Base-by-base conservation (phyloP, 1,284 basidiomycete species). In the Malassezia psittaci region DNA sequence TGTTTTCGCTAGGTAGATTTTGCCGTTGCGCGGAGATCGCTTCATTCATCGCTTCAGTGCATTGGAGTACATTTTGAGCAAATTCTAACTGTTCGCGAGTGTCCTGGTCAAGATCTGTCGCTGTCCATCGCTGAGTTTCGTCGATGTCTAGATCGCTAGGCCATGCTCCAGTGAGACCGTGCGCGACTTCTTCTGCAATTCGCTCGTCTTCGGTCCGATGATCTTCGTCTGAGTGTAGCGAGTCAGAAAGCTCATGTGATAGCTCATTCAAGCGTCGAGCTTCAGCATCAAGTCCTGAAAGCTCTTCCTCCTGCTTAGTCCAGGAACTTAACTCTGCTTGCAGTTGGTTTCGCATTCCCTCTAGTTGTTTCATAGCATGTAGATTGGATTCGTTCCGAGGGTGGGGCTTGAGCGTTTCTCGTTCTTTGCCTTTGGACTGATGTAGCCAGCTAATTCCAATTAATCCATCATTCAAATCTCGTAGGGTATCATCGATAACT, bases 391-490 rank as follows among this genome's bases (percentile, higher is more conserved):
- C 54, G 51, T 69, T 69, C 4, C 62, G 58, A 6, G 67, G 67
- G 59, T 69, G 66, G 16, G 64, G 64, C 38, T 62, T 57, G 32
- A 61, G 34, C 18, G 48, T 37, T 32, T 32, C 21, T 7, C 11
- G 15, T 19, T 56, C 51, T 12, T 38, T 40, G 4, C 52, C 52
- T 7, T 55, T 48, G 6, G 45, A 51, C 12, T 56, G 55, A 18
- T 53, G 58, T 51, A 68, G 60, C 68, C 68, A 70, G 45, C 59
- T 68, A 51, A 70, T 65, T 16, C 63, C 60, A 48, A 70, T 67
- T 10, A 59, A 58, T 24, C 66, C 63, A 18, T 65, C 60, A 45
- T 63, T 66, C 33, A 70, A 38, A 24, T 70, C 68, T 0, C 54
- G 60, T 9, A 70, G 53, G 5, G 63, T 51, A 33, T 70, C 60